Conservation (phyloP, 345 rosid species). For the Brassica nigra region DNA sequence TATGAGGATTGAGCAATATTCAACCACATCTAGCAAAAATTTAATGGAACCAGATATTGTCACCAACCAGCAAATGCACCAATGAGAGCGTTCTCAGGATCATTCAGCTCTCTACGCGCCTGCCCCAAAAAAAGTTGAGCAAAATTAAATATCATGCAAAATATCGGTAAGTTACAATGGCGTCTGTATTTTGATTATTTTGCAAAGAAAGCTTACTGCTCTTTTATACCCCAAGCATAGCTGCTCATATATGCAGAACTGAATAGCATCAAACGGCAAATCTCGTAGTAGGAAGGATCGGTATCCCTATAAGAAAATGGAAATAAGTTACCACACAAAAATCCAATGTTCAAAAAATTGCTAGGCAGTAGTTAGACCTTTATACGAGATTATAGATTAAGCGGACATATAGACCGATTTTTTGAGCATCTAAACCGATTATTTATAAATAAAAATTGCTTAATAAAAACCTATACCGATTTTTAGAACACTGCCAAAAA, state of each 20-base stretch:
- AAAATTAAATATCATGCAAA: constrained; percentile 5
- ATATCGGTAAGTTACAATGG: neutral
- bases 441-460: too few relatives aligned
- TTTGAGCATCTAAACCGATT: too few relatives aligned
- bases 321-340: constrained; percentile 15
- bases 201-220: constrained; percentile 56
- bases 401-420: too few relatives aligned
- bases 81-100: constrained; percentile 85
- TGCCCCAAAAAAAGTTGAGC: constrained; percentile 31
- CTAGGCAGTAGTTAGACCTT: too few relatives aligned
- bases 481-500: too few relatives aligned
- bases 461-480: too few relatives aligned
- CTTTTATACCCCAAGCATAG: constrained; percentile 80
- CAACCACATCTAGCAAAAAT: neutral
- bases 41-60: neutral
- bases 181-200: neutral
- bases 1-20: neutral
- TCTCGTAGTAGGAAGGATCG: constrained; percentile 86
- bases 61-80: constrained; percentile 94
- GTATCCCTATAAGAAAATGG: constrained; percentile 62
- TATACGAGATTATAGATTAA: too few relatives aligned
- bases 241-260: constrained; percentile 96
- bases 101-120: constrained; percentile 84
- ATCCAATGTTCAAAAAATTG: too few relatives aligned
- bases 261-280: constrained; percentile 95